Evolutionary conservation across 768 basidiomycete species (phyloP), one percentile per base, ranked within the genome.

Genomic region (Lyophyllum atratum): DNA sequence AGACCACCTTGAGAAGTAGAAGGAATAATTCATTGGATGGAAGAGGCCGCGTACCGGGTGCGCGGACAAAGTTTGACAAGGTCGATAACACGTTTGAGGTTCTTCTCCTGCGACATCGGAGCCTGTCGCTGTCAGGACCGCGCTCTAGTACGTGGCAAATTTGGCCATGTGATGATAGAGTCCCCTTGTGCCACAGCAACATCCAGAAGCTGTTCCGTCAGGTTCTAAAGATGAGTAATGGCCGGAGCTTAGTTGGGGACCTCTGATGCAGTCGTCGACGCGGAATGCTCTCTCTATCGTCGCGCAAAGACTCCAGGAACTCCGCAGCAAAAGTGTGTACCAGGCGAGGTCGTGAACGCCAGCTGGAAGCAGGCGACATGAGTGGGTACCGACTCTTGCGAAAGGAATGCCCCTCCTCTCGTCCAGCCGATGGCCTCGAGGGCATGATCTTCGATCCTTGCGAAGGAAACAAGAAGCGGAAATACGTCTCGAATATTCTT

Each of bases 281-380:
- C 45, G 1, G 54, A 42, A 10, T 37, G 49, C 11, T 58, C 61
- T 5, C 60, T 40, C 53, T 59, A 54, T 66, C 31, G 25, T 64
- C 58, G 14, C 59, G 55, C 25, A 72, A 50, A n/a, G 66, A 49
- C 37, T 66, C 66, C 21, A 66, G 34, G 28, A 73, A 63, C 1
- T 64, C 60, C 9, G 68, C 51, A 46, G 61, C 65, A 49, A 73
- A 70, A 2, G 43, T n/a, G 40, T 64, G 70, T 28, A 50, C 60
- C n/a, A 0, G 68, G 68, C 22, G 70, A 54, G 24, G 70, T 57
- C 11, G 71, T 61, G n/a, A 26, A 12, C 46, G 7, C 11, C 19
- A 34, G 68, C 26, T 29, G 11, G 21, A 56, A n/a, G 21, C 43
- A 22, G 43, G 26, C 19, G 17, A 11, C 8, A 46, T 7, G 1